Evolutionary conservation across 2,329 filamentous ascomycete genomes (phyloP), one percentile per base, ranked within the genome.

Genomic region (Fusarium veterinarium): DNA sequence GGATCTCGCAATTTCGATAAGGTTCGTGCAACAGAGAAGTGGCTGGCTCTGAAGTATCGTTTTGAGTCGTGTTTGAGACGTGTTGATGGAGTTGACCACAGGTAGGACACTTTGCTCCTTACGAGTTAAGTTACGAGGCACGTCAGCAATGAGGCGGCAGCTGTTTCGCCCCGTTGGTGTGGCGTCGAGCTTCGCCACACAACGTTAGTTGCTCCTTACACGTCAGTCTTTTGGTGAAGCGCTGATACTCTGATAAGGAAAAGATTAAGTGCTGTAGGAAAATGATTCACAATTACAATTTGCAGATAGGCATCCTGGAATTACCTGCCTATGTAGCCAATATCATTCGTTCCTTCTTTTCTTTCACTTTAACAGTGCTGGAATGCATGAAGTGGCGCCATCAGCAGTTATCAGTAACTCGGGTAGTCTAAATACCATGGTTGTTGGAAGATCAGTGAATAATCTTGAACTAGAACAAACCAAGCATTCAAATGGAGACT

Each of bases 101-200:
- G 71, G 75, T 58, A 72, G 75, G 75, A 77, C 71, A 77, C 69
- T 75, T 77, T 75, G 73, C 76, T 73, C 66, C 64, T 69, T 65
- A 63, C 56, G 67, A 68, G 62, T 75, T 74, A 70, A 70, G 74
- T 74, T 69, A 48, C 56, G 58, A 68, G 64, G 75, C 75, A 75
- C 72, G 76, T 76, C 73, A 75, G 75, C 74, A 72, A 38, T 71
- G 73, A 77, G 75, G 75, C 70, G 73, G 69, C 72, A 74, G 70
- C 74, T 76, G 73, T 76, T 74, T 72, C 73, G 64, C 63, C 68
- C 44, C 59, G 63, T 60, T 73, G 67, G 64, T 75, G 74, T 74
- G 74, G 70, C 66, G 66, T 58, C 31, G 41, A 73, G 64, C 71
- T 65, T 49, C 74, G 75, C 75, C 75, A 77, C 75, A 77, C 40